Conservation (phyloP, 129 eudicot species). For the Scalesia atractyloides region DNA sequence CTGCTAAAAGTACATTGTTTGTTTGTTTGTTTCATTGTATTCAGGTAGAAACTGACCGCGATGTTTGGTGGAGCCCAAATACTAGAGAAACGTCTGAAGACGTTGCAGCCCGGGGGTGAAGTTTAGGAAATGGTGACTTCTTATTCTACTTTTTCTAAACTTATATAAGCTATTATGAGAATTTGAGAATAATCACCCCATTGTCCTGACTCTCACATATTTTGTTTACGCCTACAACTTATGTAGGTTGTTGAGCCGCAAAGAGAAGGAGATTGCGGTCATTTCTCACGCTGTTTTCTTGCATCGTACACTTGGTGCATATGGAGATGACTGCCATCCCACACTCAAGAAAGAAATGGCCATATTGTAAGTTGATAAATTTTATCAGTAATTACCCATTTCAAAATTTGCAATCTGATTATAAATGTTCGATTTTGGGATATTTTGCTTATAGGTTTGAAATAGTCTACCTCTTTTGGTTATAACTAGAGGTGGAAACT, state of each 20-base stretch:
- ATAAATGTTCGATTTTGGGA: not conserved
- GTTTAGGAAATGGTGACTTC: constrained; percentile 64
- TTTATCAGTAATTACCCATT: not conserved
- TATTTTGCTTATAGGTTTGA: not conserved
- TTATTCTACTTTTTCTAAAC: constrained; percentile 10
- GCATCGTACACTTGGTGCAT: constrained; percentile 55
- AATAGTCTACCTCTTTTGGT: not conserved
- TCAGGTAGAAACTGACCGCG: constrained; percentile 83
- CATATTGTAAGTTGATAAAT: constrained; percentile 56
- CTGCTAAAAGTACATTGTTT: not conserved
- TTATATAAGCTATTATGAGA: not conserved
- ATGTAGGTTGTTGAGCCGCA: constrained; percentile 74
- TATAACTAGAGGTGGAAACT: too few relatives aligned
- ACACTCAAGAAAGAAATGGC: constrained; percentile 66
- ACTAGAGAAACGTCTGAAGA: constrained; percentile 75
- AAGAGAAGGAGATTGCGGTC: constrained; percentile 90
- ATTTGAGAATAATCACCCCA: not conserved
- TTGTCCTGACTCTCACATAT: not conserved
- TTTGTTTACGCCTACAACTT: not conserved
- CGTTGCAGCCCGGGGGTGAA: constrained; percentile 69
- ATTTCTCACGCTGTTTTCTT: constrained; percentile 85
- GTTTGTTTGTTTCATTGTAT: constrained; percentile 9
- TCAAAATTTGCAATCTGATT: not conserved
- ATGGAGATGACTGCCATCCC: constrained; percentile 81
- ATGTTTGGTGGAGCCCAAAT: constrained; percentile 64